phyloP scores from a whole-genome alignment of 441 rosid species.

The Dalechampia spathulata region DNA sequence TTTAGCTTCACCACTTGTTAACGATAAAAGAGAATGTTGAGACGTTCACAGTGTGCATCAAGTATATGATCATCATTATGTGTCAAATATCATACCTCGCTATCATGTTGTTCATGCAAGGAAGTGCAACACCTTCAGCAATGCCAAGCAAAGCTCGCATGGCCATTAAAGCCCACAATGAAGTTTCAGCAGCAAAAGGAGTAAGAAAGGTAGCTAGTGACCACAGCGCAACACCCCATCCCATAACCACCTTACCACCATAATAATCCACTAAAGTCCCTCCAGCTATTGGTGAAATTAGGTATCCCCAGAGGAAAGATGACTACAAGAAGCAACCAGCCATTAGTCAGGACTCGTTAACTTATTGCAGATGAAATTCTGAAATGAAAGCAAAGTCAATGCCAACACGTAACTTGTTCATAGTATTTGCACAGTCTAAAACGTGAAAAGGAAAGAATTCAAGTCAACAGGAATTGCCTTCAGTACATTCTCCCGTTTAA shows the following conservation, averaged over 20 bases:
- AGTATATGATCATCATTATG: too few relatives aligned
- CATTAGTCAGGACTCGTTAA: constrained; percentile 6
- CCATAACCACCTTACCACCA: constrained; percentile 93
- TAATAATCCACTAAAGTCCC: constrained; percentile 85
- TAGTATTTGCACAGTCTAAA: too few relatives aligned
- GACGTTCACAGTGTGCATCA: background rate
- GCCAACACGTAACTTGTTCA: too few relatives aligned
- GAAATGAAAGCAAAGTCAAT: background rate
- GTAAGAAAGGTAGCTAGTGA: constrained; percentile 86
- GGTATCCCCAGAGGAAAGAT: constrained; percentile 91
- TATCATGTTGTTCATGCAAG: constrained; percentile 96
- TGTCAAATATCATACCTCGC: constrained; percentile 68
- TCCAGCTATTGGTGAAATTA: constrained; percentile 88
- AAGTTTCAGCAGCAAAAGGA: constrained; percentile 92
- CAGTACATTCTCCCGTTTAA: too few relatives aligned
- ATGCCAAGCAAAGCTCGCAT: constrained; percentile 72
- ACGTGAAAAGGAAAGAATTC: too few relatives aligned
- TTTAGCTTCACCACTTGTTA: constrained; percentile 21
- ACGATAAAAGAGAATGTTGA: constrained; percentile 14
- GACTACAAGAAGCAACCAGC: constrained; percentile 44
- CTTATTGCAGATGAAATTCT: background rate
- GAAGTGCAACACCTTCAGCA: constrained; percentile 96
- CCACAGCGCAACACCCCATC: constrained; percentile 90
- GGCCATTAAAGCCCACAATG: constrained; percentile 61
- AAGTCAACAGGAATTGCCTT: too few relatives aligned